These are phyloP conservation scores for Phylloporus sp. DNA, from an alignment of 768 basidiomycete species.

Conservation along the genomic window DNA sequence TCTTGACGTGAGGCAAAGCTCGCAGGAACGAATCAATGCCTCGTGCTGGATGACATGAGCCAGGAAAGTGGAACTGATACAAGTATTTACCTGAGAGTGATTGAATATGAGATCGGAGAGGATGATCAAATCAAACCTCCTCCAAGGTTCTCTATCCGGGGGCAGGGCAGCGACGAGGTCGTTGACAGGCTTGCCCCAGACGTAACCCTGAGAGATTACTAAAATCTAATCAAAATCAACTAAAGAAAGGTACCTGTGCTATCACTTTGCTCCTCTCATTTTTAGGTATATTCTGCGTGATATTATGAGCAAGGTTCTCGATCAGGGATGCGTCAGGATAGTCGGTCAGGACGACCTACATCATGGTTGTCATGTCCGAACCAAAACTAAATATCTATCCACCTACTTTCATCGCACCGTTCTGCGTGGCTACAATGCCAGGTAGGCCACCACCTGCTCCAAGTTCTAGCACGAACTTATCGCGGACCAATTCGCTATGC, in stretches of 20 bases:
- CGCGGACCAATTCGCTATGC: slow-evolving; percentile 42
- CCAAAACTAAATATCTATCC: neutral
- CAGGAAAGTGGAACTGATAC: neutral
- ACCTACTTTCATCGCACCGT: slow-evolving; percentile 62
- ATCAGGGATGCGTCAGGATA: slow-evolving; percentile 81
- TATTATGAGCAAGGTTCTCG: slow-evolving; percentile 71
- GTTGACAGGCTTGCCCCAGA: slow-evolving; percentile 66
- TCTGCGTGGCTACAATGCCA: slow-evolving; percentile 66
- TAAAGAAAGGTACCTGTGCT: slow-evolving; percentile 34
- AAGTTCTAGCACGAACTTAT: slow-evolving; percentile 69
- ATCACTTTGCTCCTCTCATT: slow-evolving; percentile 15
- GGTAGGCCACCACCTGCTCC: slow-evolving; percentile 94
- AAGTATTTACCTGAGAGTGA: slow-evolving; percentile 69
- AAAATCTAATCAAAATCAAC: slow-evolving; percentile 27
- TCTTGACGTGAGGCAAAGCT: slow-evolving; percentile 32
- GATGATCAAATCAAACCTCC: slow-evolving; percentile 73
- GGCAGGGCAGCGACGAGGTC: slow-evolving; percentile 28
- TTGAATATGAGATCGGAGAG: slow-evolving; percentile 94
- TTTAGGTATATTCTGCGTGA: slow-evolving; percentile 48
- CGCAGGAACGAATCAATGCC: slow-evolving; percentile 74
- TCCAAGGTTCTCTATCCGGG: slow-evolving; percentile 10
- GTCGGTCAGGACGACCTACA: slow-evolving; percentile 82
- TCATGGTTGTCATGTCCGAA: neutral
- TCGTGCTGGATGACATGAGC: slow-evolving; percentile 54
- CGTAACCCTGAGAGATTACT: slow-evolving; percentile 55